Evolutionary conservation across 306 rosid genomes (phyloP), one percentile per base, ranked within the genome.

Genomic region (Lithocarpus polystachyus): DNA sequence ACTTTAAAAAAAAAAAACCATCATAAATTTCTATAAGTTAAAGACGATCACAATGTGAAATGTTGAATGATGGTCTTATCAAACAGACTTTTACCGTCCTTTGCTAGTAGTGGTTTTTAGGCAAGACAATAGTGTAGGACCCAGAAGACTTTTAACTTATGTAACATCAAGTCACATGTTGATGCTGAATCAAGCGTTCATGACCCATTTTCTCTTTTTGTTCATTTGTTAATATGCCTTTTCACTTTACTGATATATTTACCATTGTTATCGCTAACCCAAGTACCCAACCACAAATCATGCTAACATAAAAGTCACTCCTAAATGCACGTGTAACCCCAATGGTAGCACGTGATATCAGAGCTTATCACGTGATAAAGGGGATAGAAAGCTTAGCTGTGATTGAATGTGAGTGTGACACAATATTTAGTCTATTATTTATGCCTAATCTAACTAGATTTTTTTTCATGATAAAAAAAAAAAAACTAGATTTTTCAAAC

Each of bases 341-440:
- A 70, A 57, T 77, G 78, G 1, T 55, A 51, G 79, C 51, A 28
- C 51, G 22, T 65, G 45, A 64, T 17, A 14, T 33, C 12, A 33
- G 17, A 35, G 23, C 71, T 11, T 67, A 3, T 33, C 83, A 74
- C 80, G 70, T 78, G 83, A 37, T 68, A 68, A 37, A 64, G 12
- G 54, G 10, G 0, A 37, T 1, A 20, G 11, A 17, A 18, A 33
- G 29, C 73, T 35, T 37, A n/a, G 53, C 54, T 68, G 70, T 29
- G 45, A 15, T 1, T 40, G 45, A 40, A 40, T 48, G 53, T 48
- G 15, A 11, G 53, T 12, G 53, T 12, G 53, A 48, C 53, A 48
- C 53, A 6, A 22, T 3, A 64, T 62, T 64, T 37, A 37, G 45
- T 40, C 12, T 8, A 40, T 40, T 40, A 40, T 40, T 40, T 40